Evolutionary conservation across 179 eudicot genomes (phyloP), one percentile per base, ranked within the genome.

Genomic region (Silene vulgaris): DNA sequence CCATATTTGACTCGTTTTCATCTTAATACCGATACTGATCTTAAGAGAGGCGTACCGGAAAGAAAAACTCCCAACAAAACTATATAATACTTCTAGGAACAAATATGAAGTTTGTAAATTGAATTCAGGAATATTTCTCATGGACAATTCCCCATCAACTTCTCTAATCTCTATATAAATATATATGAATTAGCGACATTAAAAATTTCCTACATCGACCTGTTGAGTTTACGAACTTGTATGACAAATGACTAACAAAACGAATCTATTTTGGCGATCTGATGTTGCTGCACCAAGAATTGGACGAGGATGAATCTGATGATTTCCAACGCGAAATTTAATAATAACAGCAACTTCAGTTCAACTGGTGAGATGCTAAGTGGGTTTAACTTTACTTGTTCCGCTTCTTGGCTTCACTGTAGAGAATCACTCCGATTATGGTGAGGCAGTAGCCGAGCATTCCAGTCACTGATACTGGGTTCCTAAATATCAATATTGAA

Each of bases 381-480:
- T 65, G 2, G 7, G 14, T 56, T 60, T 1, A 30, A 32, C 52
- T 69, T 77, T 72, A 87, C 84, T 85, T 83, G 80, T 79, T 80
- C 28, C 90, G 85, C 76, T 87, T 87, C 78, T 85, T 87, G 63
- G 87, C 88, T 80, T 87, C 90, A 32, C 90, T 82, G 79, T 87
- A 87, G 23, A 87, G 85, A 76, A 87, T 28, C 19, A 87, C 90
- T 65, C 90, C 90, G 23, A 79, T 21, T 69, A 87, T 86, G 12
- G 90, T 87, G 79, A 87, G 90, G 32, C 74, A 75, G 76, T 87
- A 87, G 28, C 90, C 90, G 1, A 85, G 81, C 87, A 87, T 87
- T 69, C 90, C 88, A 14, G 90, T 87, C 59, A 85, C 84, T 66
- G 90, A 87, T 67, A 85, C 85, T 0, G 90, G 90, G 73, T 87